Conservation (phyloP, 2,329 filamentous ascomycete species). For the Penicillium capsulatum region DNA sequence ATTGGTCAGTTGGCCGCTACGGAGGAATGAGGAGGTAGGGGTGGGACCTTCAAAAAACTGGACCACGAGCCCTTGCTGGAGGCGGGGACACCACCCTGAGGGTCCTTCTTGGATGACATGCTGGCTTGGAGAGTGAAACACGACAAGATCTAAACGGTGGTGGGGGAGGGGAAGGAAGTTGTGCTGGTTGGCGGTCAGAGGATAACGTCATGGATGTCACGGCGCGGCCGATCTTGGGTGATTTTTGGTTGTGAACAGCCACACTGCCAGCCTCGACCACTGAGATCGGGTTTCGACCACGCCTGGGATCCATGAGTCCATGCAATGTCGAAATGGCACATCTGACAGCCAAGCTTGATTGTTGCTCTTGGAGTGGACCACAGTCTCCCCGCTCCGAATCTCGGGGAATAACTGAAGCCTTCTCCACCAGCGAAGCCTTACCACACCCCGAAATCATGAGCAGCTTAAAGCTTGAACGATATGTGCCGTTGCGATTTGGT, state of each 20-base stretch:
- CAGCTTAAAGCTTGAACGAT: too few species aligned
- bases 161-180: slow-evolving; percentile 7
- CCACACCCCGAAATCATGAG: too few species aligned
- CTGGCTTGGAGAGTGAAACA: background rate
- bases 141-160: slow-evolving; percentile 1
- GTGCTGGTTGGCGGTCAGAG: slow-evolving; percentile 21
- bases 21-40: background rate
- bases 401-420: too few species aligned
- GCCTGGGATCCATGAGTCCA: too few species aligned
- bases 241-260: background rate
- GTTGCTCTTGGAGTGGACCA: background rate
- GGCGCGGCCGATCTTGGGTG: background rate
- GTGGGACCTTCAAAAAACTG: slow-evolving; percentile 44
- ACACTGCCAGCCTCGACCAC: too few species aligned
- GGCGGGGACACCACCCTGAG: slow-evolving; percentile 39
- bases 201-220: slow-evolving; percentile 22
- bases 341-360: too few species aligned
- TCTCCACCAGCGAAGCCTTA: too few species aligned
- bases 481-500: too few species aligned
- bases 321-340: too few species aligned
- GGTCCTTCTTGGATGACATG: slow-evolving; percentile 37
- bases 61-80: slow-evolving; percentile 46
- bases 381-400: background rate
- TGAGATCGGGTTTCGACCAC: too few species aligned
- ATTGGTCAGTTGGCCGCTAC: slow-evolving; percentile 6